Percentiles rank a stretch among this genome's conserved stretches.
These are phyloP conservation scores for Glycyrrhiza uralensis DNA, from an alignment of 306 rosid genomes.

Conservation along the genomic window DNA sequence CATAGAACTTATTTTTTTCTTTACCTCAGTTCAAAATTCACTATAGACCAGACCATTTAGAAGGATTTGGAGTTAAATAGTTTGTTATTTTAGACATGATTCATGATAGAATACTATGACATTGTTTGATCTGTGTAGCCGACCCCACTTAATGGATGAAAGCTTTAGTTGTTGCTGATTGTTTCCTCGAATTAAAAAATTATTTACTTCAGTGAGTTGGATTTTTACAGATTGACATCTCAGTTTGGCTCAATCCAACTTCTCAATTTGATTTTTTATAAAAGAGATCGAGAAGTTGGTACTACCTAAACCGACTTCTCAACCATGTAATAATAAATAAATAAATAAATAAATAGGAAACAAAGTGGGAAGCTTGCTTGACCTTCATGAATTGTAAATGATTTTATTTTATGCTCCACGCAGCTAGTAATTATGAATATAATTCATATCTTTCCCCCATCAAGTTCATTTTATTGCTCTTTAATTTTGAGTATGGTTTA, in stretches of 20 bases:
- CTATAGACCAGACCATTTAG: background rate
- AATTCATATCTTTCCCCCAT: background rate
- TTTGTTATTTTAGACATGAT: background rate
- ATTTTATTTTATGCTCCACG: background rate
- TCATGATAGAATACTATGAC: background rate
- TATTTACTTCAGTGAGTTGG: background rate
- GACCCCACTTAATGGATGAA: background rate
- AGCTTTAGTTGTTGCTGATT: background rate
- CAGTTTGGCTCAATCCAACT: no score
- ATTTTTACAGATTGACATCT: no score
- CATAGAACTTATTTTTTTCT: background rate
- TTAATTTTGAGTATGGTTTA: conserved; percentile 24
- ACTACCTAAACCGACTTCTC: background rate
- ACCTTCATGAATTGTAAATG: background rate
- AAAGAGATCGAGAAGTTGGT: background rate
- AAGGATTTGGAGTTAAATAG: background rate
- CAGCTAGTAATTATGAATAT: background rate
- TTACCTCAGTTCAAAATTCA: background rate
- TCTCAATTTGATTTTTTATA: no score
- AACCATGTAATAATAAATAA: background rate
- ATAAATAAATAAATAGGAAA: background rate
- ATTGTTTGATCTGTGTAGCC: background rate
- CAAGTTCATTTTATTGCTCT: conserved; percentile 12
- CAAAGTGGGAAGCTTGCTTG: background rate
- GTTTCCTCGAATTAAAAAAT: background rate